phyloP scores from a whole-genome alignment of 1,139 yeast genomes.

The Nadsonia commutata region DNA sequence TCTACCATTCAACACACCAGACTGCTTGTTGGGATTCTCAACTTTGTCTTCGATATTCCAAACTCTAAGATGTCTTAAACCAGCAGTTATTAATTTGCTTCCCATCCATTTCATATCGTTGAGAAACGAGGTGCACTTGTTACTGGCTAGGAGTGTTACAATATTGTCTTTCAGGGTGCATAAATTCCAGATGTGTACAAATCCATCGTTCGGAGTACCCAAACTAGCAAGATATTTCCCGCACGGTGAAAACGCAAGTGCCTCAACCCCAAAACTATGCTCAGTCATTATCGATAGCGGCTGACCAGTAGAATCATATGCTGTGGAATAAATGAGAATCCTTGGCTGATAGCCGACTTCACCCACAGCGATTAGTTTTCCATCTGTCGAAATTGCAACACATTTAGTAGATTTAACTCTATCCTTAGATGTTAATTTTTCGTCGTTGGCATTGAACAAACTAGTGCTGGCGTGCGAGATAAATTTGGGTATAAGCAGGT shows the following conservation, averaged over 20 bases:
- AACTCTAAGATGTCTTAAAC: constrained; percentile 42
- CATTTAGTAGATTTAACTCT: constrained; percentile 41
- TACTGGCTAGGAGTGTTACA: constrained; percentile 29
- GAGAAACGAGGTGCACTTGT: constrained; percentile 45
- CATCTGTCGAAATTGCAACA: constrained; percentile 40
- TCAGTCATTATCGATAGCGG: constrained; percentile 43
- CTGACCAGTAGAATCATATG: constrained; percentile 27
- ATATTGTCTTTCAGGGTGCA: constrained; percentile 13
- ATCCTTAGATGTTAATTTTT: constrained; percentile 18
- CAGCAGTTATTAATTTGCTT: constrained; percentile 36
- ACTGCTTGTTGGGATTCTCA: constrained; percentile 14
- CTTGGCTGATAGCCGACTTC: constrained; percentile 56
- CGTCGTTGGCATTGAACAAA: not conserved
- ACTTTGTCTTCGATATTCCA: constrained; percentile 32
- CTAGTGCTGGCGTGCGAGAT: not conserved
- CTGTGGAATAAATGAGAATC: constrained; percentile 42
- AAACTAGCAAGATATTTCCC: constrained; percentile 41
- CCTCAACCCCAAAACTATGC: constrained; percentile 48
- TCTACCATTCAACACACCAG: constrained; percentile 36
- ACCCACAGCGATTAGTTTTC: constrained; percentile 43
- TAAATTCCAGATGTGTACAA: constrained; percentile 43
- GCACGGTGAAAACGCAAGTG: constrained; percentile 43
- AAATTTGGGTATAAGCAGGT: not conserved
- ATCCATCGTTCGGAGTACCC: constrained; percentile 54
- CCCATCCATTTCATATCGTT: constrained; percentile 43